Conservation (phyloP, 2,329 filamentous ascomycete species). For the Diplodia scrobiculata region DNA sequence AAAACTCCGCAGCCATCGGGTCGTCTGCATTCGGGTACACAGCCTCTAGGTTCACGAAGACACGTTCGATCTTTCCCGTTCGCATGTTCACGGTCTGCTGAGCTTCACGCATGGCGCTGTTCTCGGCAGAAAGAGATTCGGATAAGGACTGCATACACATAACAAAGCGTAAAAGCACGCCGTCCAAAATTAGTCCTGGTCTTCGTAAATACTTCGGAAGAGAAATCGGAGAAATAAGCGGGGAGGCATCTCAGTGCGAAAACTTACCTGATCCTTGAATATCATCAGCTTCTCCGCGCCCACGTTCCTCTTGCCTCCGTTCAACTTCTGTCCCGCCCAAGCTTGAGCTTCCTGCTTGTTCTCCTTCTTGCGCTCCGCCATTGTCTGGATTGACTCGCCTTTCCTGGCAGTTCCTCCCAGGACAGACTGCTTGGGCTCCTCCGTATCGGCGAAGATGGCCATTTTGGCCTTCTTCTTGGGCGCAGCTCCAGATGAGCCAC, state of each 20-base stretch:
- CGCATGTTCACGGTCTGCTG: constrained; percentile 81
- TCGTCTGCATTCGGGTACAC: constrained; percentile 79
- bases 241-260: constrained; percentile 36
- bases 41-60: constrained; percentile 82
- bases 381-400: constrained; percentile 88
- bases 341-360: constrained; percentile 83
- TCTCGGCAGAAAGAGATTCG: constrained; percentile 45
- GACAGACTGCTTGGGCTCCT: constrained; percentile 57
- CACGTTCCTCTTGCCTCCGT: constrained; percentile 79
- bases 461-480: constrained; percentile 72
- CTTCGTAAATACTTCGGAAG: constrained; percentile 74
- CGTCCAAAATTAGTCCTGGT: constrained; percentile 86
- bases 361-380: constrained; percentile 90
- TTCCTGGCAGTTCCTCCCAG: constrained; percentile 65
- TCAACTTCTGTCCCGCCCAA: constrained; percentile 89
- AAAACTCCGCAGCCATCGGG: constrained; percentile 69
- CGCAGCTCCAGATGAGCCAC: constrained; percentile 50
- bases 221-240: constrained; percentile 30
- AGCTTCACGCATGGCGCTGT: constrained; percentile 70
- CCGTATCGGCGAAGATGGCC: constrained; percentile 83
- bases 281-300: constrained; percentile 80
- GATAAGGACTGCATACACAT: constrained; percentile 57
- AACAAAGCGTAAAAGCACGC: constrained; percentile 50
- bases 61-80: constrained; percentile 79
- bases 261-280: constrained; percentile 93